Base-by-base conservation (phyloP, 1,284 basidiomycete species). In the Malassezia cuniculi region DNA sequence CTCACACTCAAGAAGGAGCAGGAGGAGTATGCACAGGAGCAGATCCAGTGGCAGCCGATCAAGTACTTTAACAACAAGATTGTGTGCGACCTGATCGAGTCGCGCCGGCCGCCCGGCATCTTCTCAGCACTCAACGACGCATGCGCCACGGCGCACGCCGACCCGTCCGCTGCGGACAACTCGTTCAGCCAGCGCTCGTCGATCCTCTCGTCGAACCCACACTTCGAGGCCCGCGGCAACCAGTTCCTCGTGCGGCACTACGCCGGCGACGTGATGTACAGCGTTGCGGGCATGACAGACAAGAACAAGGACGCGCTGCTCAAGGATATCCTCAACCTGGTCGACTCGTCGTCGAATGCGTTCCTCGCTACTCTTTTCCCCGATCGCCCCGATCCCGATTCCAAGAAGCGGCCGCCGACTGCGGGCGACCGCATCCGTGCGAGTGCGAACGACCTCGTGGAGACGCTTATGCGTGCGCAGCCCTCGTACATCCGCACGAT, bases 31-130 rank as follows among this genome's bases (percentile, higher is more conserved):
- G 86, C 90, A 15, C 77, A 82, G 47, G 90, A 99, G 68, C 82
- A 93, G 70, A 99, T 99, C 72, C 85, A 94, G 70, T 99, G 93
- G 93, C 93, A 82, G 1, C 90, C 90, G 0, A 99, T 99, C 76
- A 87, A 59, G 33, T 66, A 63, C 52, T 66, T 63, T 33, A 61
- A 66, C 56, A 66, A 66, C 50, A 60, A 72, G 67, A 80, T 99
- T 51, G 93, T 99, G 15, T 97, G 93, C 69, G 87, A 94, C 66
- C 76, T 97, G 21, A 97, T 99, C 57, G 93, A 99, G 69, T 87
- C 93, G 67, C 79, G 80, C 43, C 79, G 85, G 16, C 93, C 93
- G 0, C 90, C 93, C 12, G 93, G 93, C 35, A 85, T 99, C 53
- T 97, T 99, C 56, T 87, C 93, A 3, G 86, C 93, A 2, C 74